Base-by-base conservation (phyloP, 2,329 filamentous ascomycete species). In the Microascus cirrosus region DNA sequence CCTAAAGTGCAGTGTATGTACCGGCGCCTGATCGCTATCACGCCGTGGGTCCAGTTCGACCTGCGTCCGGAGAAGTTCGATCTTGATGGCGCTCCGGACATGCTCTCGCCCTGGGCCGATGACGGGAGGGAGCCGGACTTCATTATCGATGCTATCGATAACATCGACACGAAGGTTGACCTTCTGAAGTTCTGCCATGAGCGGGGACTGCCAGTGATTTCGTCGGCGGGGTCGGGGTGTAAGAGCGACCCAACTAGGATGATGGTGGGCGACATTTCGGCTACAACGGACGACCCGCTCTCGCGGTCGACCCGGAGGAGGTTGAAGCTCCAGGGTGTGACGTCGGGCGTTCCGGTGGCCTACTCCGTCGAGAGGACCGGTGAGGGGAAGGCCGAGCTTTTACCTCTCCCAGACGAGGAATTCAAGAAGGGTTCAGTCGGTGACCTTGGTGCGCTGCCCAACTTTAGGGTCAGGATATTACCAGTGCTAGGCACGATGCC, bases 401-500 rank as follows among this genome's bases (percentile, higher is more conserved):
- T 96, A 1, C 94, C 94, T 0, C 77, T 99, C 0, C 79, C 89
- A 0, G 91, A 96, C 60, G 90, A 94, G 54, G 92, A 97, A 68
- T 94, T 91, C 66, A 72, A 83, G 54, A 95, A 94, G 71, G 94
- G 94, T 20, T 78, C 84, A 20, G 90, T 97, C 0, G 86, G 87
- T 28, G 92, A 96, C 63, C 78, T 97, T 0, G 89, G 91, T 51
- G 89, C 95, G 0, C 80, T 99, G 55, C 89, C 92, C 1, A 92
- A 96, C 68, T 99, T 99, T 70, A 82, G 94, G 25, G 90, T 96
- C 11, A 82, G 94, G n/a, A 99, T 99, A 59, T 73, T 99, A 10
- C 94, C 94, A 0, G 94, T 99, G 0, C 75, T 99, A 2, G 94
- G 94, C 1, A 99, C 94, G 0, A 96, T 99, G 92, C 94, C 94